Evolutionary conservation across 495 filamentous ascomycete genomes (phyloP).

Genomic region (Pyrenula aspistea): DNA sequence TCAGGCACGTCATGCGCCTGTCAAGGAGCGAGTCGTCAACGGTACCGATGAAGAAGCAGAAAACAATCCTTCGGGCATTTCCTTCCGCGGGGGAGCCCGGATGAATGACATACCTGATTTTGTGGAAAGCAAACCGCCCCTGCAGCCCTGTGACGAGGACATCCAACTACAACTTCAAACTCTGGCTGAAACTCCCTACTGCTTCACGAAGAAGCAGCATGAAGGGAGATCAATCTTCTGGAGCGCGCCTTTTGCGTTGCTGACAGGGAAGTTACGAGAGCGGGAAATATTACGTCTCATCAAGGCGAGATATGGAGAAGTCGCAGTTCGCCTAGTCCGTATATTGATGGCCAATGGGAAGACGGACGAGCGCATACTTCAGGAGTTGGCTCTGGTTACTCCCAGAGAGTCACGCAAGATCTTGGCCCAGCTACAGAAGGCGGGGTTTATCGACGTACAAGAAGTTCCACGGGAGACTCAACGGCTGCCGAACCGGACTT

Average conservation of each 20-base stretch:
- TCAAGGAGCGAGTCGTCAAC: too few relatives aligned
- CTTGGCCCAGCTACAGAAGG: constrained; percentile 67
- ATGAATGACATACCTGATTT: constrained; percentile 20
- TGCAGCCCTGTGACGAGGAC: constrained; percentile 14
- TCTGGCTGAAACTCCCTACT: constrained; percentile 57
- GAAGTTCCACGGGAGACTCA: constrained; percentile 81
- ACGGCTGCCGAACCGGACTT: constrained; percentile 62
- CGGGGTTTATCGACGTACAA: constrained; percentile 76
- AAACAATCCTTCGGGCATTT: constrained; percentile 28
- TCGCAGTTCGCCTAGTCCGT: constrained; percentile 64
- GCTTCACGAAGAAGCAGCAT: constrained; percentile 41
- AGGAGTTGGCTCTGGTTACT: constrained; percentile 59
- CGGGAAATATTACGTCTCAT: constrained; percentile 69
- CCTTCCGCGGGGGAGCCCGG: too few relatives aligned
- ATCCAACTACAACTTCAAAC: constrained; percentile 70
- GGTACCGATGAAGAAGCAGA: too few relatives aligned
- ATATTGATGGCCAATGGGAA: constrained; percentile 79
- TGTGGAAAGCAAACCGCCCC: neutral
- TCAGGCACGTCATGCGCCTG: neutral
- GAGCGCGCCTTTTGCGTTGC: constrained; percentile 62
- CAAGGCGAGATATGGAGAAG: constrained; percentile 58
- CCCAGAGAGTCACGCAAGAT: constrained; percentile 72
- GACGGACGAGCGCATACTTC: constrained; percentile 77
- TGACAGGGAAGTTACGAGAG: constrained; percentile 56
- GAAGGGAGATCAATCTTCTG: constrained; percentile 51